Evolutionary conservation across 106 monocot species (phyloP).

Genomic region (Gastrodia elata): DNA sequence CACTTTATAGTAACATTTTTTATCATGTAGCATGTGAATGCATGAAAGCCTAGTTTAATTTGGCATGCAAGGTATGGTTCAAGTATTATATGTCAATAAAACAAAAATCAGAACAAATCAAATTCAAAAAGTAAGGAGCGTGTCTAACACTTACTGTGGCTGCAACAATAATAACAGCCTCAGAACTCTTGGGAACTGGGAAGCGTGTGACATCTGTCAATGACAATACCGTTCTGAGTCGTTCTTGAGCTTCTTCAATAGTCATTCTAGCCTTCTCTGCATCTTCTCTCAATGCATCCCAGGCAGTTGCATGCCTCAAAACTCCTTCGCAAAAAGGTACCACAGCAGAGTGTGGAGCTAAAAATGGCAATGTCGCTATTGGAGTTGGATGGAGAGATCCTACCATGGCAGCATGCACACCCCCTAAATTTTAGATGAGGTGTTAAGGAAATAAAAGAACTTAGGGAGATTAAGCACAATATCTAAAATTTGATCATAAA

Average conservation of each 20-base stretch:
- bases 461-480: background rate
- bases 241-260: conserved; percentile 80
- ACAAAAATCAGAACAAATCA: background rate
- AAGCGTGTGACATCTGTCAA: conserved; percentile 93
- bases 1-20: background rate
- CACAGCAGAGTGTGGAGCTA: conserved; percentile 92
- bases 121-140: background rate
- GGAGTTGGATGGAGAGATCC: conserved; percentile 89
- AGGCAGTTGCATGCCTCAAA: conserved; percentile 80
- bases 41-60: background rate
- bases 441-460: background rate
- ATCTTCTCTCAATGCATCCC: conserved; percentile 91
- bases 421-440: conserved; percentile 29
- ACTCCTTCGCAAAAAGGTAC: conserved; percentile 97
- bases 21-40: background rate
- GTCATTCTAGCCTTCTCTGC: conserved; percentile 60
- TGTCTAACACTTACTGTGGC: conserved; percentile 62
- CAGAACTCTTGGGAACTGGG: conserved; percentile 79
- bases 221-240: conserved; percentile 71
- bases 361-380: conserved; percentile 83
- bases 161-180: conserved; percentile 85
- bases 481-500: background rate
- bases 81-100: background rate
- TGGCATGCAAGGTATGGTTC: background rate
- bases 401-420: conserved; percentile 99